Base-by-base conservation (phyloP, 768 basidiomycete species). In the Imleria badia region DNA sequence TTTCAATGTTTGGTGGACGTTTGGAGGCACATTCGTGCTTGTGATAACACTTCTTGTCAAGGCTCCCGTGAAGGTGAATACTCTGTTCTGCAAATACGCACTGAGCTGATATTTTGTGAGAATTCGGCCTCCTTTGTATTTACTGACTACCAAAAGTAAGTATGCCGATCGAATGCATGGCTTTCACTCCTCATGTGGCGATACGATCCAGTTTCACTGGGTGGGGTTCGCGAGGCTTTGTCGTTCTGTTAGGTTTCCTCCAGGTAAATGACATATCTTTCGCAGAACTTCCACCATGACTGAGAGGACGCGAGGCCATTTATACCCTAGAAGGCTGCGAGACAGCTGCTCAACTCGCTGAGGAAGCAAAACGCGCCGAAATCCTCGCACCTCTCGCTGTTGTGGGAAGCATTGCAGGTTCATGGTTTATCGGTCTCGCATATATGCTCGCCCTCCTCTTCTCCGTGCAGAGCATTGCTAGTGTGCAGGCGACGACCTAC, bases 311-410 rank as follows among this genome's bases (percentile, higher is more conserved):
- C 2, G 26, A 79, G 76, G 80, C 81, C 7, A 82, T 83, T 13
- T 83, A 83, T 58, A 82, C 82, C 2, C 73, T 83, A 26, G 82
- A 82, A 67, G 82, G 82, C 22, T 83, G 81, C 62, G 82, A 83
- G 62, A 84, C 82, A 6, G 81, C 82, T 38, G 82, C 83, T n/a
- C 82, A 84, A 61, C 77, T 84, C 8, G 82, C 82, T 6, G 82
- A 84, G 65, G 82, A 84, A 63, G 81, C 81, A 31, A 71, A 75
- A 45, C 77, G 78, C 19, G 82, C 82, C 0, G 80, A 81, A 51
- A 55, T 80, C 45, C 78, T 84, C n/a, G 80, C 82, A 1, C 82
- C 82, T 10, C 68, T 82, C 31, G 82, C 80, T 7, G 76, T 84
- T 29, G 78, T 81, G n/a, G 78, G 75, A 39, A 78, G 77, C 65